Evolutionary conservation across 1,284 basidiomycete species (phyloP), one percentile per base, ranked within the genome.

Genomic region (Ceraceosorus bombacis): DNA sequence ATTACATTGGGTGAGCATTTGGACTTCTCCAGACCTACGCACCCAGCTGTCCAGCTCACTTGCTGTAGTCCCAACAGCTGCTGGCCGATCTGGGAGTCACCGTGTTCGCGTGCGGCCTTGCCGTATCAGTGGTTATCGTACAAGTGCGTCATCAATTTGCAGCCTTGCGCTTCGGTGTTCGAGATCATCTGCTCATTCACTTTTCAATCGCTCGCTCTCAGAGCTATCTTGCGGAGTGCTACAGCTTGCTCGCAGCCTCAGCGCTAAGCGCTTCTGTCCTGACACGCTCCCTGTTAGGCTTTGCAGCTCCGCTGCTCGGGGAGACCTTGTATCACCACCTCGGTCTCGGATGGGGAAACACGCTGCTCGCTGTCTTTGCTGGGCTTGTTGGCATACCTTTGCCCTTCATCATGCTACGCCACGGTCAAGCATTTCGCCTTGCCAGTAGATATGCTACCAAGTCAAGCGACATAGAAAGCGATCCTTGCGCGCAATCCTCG

Each of bases 371-470:
- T 10, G 43, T 10, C 4, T 46, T 4, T 46, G 43, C 43, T 15
- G 27, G 27, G 27, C 27, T 27, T 27, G 43, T 46, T 15, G 43
- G 43, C 43, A 4, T 46, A 15, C 43, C 43, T 15, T 10, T 15
- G 43, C 43, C 43, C 43, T 46, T 46, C 43, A 10, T 46, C 10
- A 10, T 46, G 10, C 15, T 46, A 39, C 56, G 57, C 6, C 72
- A 60, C 49, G 74, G 74, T 13, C 64, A 65, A 1, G 50, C 9
- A 15, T 61, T 77, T 1, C 67, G 74, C 9, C 50, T 57, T 36
- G 64, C 60, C 39, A 72, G 69, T 58, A 60, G 61, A 39, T 76
- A 76, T 52, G 71, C 71, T 46, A 46, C 27, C 27, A 27, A 27
- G 27, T 27, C 27, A 27, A 27, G 27, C 1, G 27, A 27, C 27